Percentiles rank a stretch among this genome's conserved stretches.
phyloP scores from a whole-genome alignment of 2,329 filamentous ascomycete genomes.

The Chaetomiaceae sp. region DNA sequence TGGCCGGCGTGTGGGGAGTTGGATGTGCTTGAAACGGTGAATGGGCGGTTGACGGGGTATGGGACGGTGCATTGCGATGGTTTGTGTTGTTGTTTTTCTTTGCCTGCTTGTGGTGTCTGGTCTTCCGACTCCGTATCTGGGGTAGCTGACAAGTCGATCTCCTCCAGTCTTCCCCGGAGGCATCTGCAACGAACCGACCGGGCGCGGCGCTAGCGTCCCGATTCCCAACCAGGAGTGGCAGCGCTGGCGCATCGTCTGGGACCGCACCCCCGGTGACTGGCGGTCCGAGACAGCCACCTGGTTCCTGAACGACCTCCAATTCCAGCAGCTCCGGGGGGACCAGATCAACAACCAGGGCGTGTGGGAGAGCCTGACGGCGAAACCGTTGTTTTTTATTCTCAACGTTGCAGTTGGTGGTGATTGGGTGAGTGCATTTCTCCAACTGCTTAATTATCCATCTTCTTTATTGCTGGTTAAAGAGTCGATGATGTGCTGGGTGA shows the following conservation, averaged over 20 bases:
- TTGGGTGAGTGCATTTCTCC: constrained; percentile 28
- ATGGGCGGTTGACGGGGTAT: constrained; percentile 41
- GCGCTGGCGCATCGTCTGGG: constrained; percentile 44
- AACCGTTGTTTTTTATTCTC: constrained; percentile 27
- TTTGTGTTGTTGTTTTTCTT: neutral
- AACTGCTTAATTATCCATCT: no score
- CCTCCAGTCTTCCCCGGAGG: constrained; percentile 35
- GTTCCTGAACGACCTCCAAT: constrained; percentile 42
- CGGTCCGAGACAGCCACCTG: constrained; percentile 44
- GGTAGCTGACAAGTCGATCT: no score
- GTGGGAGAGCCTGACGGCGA: constrained; percentile 37
- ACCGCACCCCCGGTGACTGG: constrained; percentile 41
- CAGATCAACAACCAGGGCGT: constrained; percentile 37
- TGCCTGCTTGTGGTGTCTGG: no score
- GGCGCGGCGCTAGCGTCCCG: constrained; percentile 32
- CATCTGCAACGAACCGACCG: constrained; percentile 44
- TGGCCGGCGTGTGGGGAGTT: constrained; percentile 50
- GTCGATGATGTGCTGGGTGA: neutral
- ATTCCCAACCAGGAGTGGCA: constrained; percentile 47
- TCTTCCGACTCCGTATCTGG: neutral
- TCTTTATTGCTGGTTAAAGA: no score
- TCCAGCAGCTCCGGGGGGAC: constrained; percentile 39
- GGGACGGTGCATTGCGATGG: constrained; percentile 46
- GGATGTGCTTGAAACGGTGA: constrained; percentile 47
- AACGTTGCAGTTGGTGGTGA: constrained; percentile 30